Percentiles rank a stretch among this genome's conserved stretches.
Evolutionary conservation across 306 rosid genomes (phyloP).

Genomic region (Fragaria iinumae): DNA sequence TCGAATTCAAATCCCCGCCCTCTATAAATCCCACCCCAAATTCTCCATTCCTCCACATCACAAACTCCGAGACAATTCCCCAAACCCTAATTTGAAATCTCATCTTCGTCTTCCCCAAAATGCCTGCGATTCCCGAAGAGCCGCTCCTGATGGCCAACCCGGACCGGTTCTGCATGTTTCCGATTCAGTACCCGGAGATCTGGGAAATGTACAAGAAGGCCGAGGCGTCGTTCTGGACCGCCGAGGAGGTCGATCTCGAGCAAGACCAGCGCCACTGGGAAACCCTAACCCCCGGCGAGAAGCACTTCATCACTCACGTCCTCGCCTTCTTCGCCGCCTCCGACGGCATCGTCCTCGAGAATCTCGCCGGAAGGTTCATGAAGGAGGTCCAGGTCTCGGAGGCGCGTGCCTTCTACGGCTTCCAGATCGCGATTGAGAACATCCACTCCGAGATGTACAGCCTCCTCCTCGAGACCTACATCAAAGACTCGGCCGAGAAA

Average conservation of each 20-base stretch:
- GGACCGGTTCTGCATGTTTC: slow-evolving; percentile 88
- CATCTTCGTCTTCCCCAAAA: neutral
- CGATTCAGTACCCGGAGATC: slow-evolving; percentile 74
- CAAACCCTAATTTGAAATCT: neutral
- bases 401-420: slow-evolving; percentile 90
- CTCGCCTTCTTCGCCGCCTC: slow-evolving; percentile 94
- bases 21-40: slow-evolving; percentile 19
- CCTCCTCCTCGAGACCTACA: slow-evolving; percentile 69
- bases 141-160: slow-evolving; percentile 71
- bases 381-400: slow-evolving; percentile 74
- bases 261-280: slow-evolving; percentile 64
- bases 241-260: slow-evolving; percentile 82
- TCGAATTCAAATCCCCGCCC: slow-evolving; percentile 6
- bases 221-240: slow-evolving; percentile 89
- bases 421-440: slow-evolving; percentile 84
- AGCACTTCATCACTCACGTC: slow-evolving; percentile 67
- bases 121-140: slow-evolving; percentile 76
- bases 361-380: slow-evolving; percentile 82
- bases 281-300: slow-evolving; percentile 54
- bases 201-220: slow-evolving; percentile 99
- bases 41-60: neutral
- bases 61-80: no score
- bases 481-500: slow-evolving; percentile 59
- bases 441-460: slow-evolving; percentile 95
- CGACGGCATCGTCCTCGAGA: slow-evolving; percentile 84